These are phyloP conservation scores for Centrapalus pauciflorus DNA, from an alignment of 129 eudicot genomes.

Conservation along the genomic window DNA sequence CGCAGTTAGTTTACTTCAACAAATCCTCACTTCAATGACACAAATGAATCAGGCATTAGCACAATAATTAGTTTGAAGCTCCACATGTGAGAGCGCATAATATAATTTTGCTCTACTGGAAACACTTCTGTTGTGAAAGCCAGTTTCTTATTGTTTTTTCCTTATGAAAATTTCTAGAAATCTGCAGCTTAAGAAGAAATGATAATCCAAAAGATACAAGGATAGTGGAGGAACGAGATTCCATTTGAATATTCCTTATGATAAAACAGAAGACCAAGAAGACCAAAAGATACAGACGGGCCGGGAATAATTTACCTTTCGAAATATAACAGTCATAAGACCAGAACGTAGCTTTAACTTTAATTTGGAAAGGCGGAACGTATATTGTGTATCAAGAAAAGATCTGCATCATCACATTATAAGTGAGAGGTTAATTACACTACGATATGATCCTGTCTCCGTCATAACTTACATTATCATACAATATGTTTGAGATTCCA, in stretches of 20 bases:
- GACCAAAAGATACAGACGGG: no score
- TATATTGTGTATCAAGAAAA: constrained; percentile 86
- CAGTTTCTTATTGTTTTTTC: not conserved
- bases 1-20: no score
- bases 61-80: not conserved
- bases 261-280: not conserved
- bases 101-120: not conserved
- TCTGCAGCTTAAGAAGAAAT: not conserved
- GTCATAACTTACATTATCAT: no score
- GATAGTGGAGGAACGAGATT: not conserved
- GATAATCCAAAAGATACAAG: no score
- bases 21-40: not conserved
- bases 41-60: not conserved
- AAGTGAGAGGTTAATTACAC: constrained; percentile 2
- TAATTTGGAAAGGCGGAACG: constrained; percentile 69
- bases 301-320: constrained; percentile 53
- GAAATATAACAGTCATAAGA: constrained; percentile 65
- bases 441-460: constrained; percentile 1
- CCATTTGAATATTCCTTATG: not conserved
- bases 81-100: not conserved
- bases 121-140: not conserved
- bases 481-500: not conserved
- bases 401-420: constrained; percentile 56
- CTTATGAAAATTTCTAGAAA: no score
- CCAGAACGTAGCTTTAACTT: constrained; percentile 85